Percentiles rank a stretch among this genome's conserved stretches.
phyloP scores from a whole-genome alignment of 305 asterid genomes.

The Fraxinus xanthoxyloides region DNA sequence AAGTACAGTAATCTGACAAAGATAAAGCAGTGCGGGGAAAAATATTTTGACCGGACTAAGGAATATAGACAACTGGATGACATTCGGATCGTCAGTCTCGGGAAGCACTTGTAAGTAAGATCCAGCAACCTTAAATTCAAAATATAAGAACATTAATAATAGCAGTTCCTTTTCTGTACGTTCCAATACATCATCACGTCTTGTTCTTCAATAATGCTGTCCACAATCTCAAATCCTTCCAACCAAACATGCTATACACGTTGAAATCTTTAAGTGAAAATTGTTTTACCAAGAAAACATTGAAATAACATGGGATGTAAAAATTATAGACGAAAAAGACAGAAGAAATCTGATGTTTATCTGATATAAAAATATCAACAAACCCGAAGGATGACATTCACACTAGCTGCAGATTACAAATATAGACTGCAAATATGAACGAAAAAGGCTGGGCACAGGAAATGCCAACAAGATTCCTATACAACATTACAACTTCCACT shows the following conservation, averaged over 20 bases:
- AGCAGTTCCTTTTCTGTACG: not conserved
- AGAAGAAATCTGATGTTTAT: constrained; percentile 19
- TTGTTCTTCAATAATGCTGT: not conserved
- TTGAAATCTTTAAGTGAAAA: not conserved
- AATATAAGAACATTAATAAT: not conserved
- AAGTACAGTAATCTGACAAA: not conserved
- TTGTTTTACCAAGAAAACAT: not conserved
- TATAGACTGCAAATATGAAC: constrained; percentile 62
- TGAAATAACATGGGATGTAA: not conserved
- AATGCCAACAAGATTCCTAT: constrained; percentile 61
- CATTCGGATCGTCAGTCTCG: not conserved
- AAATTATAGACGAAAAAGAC: not conserved
- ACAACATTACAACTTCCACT: constrained; percentile 67
- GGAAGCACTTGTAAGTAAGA: not conserved
- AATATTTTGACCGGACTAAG: not conserved
- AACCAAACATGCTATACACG: not conserved
- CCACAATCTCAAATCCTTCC: not conserved
- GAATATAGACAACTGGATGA: not conserved
- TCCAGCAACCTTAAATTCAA: not conserved
- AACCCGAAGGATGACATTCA: constrained; percentile 58
- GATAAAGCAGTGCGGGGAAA: not conserved
- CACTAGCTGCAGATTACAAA: constrained; percentile 87
- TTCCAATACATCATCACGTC: not conserved
- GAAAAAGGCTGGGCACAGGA: constrained; percentile 23
- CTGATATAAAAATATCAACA: constrained; percentile 55